Percentiles rank a stretch among this genome's conserved stretches.
These are phyloP conservation scores for Fusarium longipes DNA, from an alignment of 2,329 filamentous ascomycete species.

Conservation along the genomic window DNA sequence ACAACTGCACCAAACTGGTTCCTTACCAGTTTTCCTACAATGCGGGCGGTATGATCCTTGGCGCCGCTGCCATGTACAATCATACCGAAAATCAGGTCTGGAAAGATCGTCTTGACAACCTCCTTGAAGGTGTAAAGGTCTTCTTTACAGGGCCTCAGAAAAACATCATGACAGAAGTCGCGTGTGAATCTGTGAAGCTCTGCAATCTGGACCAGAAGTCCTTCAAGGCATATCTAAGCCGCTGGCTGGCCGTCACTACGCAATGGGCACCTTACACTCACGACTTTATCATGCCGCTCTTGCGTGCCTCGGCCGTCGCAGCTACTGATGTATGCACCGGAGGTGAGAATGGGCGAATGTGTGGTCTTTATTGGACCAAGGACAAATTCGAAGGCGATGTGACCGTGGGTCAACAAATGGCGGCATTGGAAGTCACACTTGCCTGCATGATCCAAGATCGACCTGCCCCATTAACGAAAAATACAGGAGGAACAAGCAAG, in stretches of 20 bases:
- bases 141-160: constrained; percentile 66
- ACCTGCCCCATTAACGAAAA: constrained; percentile 57
- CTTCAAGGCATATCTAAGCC: constrained; percentile 72
- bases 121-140: constrained; percentile 64
- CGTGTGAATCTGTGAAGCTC: constrained; percentile 70
- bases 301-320: constrained; percentile 66
- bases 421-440: constrained; percentile 72
- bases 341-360: constrained; percentile 67
- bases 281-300: constrained; percentile 62
- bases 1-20: constrained; percentile 68
- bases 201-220: constrained; percentile 73
- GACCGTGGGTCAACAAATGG: constrained; percentile 78
- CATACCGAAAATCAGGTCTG: constrained; percentile 64
- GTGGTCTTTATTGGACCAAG: constrained; percentile 69
- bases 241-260: constrained; percentile 71
- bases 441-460: constrained; percentile 66
- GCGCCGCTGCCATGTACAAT: constrained; percentile 76
- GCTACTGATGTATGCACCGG: constrained; percentile 69
- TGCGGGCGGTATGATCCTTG: constrained; percentile 72
- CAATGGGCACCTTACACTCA: constrained; percentile 72
- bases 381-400: constrained; percentile 67
- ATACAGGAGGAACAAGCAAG: constrained; percentile 68
- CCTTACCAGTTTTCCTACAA: constrained; percentile 78
- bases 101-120: constrained; percentile 67
- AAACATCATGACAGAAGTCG: constrained; percentile 72